Evolutionary conservation across 306 rosid species (phyloP).

Genomic region (Cicer judaicum): DNA sequence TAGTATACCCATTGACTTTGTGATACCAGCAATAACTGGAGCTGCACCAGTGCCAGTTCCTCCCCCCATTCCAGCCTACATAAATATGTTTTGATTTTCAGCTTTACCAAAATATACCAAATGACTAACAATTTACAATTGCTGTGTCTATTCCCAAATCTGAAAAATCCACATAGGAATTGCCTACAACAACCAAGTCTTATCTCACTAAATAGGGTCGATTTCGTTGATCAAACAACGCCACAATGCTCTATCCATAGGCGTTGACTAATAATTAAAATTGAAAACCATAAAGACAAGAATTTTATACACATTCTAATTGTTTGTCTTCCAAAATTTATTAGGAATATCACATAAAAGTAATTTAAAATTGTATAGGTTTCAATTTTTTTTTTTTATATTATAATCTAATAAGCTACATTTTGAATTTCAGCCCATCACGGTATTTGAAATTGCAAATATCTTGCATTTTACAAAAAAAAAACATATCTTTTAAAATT

Average conservation of each 20-base stretch:
- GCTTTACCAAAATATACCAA: constrained; percentile 32
- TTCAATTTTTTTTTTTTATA: not conserved
- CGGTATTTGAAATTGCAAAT: constrained; percentile 5
- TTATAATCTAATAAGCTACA: not conserved
- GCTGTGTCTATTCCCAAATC: not conserved
- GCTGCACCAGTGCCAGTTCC: constrained; percentile 99
- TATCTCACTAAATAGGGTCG: no score
- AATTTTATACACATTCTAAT: not conserved
- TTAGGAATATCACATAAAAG: not conserved
- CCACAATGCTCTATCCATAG: not conserved
- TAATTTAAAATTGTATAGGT: not conserved
- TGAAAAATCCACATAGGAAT: constrained; percentile 1
- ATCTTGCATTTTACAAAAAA: not conserved
- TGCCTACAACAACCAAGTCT: not conserved
- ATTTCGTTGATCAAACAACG: no score
- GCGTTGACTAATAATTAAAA: constrained; percentile 1
- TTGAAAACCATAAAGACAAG: not conserved
- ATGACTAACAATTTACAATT: constrained; percentile 20
- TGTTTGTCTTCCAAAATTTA: not conserved
- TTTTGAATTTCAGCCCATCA: not conserved
- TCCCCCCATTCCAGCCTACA: constrained; percentile 99
- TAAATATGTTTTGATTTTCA: constrained; percentile 38
- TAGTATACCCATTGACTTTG: constrained; percentile 96
- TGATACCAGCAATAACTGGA: constrained; percentile 92
- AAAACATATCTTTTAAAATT: not conserved